Conservation (phyloP, 1,284 basidiomycete species). For the Lentinus polychrous region DNA sequence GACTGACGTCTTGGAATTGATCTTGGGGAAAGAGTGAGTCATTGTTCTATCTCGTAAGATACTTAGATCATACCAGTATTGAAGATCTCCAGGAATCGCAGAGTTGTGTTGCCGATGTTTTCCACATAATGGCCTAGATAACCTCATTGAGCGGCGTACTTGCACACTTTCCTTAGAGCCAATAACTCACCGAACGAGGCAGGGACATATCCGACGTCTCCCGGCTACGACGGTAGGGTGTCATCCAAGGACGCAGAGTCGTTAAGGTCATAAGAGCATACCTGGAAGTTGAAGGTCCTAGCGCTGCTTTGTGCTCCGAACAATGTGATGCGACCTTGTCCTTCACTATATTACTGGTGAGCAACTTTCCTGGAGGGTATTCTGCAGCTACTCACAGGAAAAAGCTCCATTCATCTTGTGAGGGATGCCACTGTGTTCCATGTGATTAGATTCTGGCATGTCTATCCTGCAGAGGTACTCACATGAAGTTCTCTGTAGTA, state of each 20-base stretch:
- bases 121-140: conserved; percentile 57
- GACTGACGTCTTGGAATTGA: conserved; percentile 22
- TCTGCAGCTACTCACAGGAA: conserved; percentile 32
- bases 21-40: conserved; percentile 11
- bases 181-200: conserved; percentile 36
- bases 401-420: conserved; percentile 62
- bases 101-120: conserved; percentile 56
- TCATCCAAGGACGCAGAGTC: neutral
- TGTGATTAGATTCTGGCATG: neutral
- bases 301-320: conserved; percentile 59
- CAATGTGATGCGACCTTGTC: conserved; percentile 53
- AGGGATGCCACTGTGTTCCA: conserved; percentile 59
- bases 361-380: no score
- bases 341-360: conserved; percentile 32
- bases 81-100: conserved; percentile 59
- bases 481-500: conserved; percentile 24
- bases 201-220: conserved; percentile 54
- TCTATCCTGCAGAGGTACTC: conserved; percentile 1
- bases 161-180: neutral
- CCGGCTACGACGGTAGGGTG: no score
- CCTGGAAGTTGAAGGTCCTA: conserved; percentile 63
- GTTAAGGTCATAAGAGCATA: conserved; percentile 14
- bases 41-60: neutral
- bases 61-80: conserved; percentile 34
- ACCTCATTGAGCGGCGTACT: neutral